Percentiles rank a stretch among this genome's conserved stretches.
Conservation (phyloP, 257 asterid genomes). For the Handroanthus guayacan region DNA sequence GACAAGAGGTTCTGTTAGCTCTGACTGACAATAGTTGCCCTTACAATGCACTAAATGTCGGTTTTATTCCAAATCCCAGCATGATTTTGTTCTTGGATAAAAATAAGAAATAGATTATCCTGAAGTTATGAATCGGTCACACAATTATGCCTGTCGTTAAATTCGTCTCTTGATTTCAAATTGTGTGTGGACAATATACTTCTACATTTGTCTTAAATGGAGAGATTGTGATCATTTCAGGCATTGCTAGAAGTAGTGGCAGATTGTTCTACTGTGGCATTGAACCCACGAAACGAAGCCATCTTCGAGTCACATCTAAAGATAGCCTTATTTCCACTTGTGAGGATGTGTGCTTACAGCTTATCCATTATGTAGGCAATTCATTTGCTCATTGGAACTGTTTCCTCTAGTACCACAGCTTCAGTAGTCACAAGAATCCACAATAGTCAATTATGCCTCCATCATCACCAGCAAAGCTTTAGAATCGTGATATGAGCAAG, state of each 20-base stretch:
- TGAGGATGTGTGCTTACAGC: slow-evolving; percentile 98
- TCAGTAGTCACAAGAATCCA: slow-evolving; percentile 83
- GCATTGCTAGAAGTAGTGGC: slow-evolving; percentile 88
- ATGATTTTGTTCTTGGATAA: no score
- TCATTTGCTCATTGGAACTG: slow-evolving; percentile 74
- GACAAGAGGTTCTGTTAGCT: no score
- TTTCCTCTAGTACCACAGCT: slow-evolving; percentile 80
- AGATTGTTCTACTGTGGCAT: slow-evolving; percentile 74
- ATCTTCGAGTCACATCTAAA: slow-evolving; percentile 84
- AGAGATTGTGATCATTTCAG: slow-evolving; percentile 45
- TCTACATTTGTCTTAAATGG: slow-evolving; percentile 15
- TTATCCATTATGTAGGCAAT: slow-evolving; percentile 80
- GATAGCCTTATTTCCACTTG: slow-evolving; percentile 85
- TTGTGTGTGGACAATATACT: background rate
- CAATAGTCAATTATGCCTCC: slow-evolving; percentile 87
- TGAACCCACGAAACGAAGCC: slow-evolving; percentile 78
- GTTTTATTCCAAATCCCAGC: no score
- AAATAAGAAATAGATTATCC: background rate
- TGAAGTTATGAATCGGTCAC: background rate
- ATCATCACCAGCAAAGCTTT: slow-evolving; percentile 70
- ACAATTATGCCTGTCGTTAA: background rate
- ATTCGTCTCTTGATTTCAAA: background rate
- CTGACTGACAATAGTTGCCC: no score
- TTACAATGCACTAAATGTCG: no score
- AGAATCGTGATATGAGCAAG: slow-evolving; percentile 45